A percentile compares a stretch with the other conserved stretches of the same genome.
Conservation (phyloP, 768 basidiomycete genomes). For the Tubosaeta brunneosetosa region DNA sequence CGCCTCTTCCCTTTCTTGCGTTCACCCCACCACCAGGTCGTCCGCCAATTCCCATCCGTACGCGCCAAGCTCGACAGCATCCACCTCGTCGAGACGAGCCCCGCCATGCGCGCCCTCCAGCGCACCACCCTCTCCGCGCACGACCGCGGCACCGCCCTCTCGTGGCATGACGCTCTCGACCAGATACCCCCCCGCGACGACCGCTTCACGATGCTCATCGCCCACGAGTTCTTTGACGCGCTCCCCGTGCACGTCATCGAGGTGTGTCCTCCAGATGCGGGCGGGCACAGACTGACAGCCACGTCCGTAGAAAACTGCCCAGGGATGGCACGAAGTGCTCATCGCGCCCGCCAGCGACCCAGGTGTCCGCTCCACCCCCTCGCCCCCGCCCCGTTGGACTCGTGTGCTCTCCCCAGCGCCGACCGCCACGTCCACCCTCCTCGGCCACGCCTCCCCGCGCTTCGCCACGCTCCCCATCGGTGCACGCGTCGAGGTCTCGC, state of each 20-base stretch:
- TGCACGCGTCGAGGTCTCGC: constrained; percentile 76
- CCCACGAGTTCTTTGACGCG: constrained; percentile 98
- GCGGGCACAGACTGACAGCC: neutral
- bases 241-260: constrained; percentile 88
- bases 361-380: constrained; percentile 22
- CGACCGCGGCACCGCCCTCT: constrained; percentile 35
- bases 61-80: constrained; percentile 41
- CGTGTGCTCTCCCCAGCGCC: constrained; percentile 62
- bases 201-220: constrained; percentile 78
- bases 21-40: constrained; percentile 37
- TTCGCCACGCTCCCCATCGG: constrained; percentile 67
- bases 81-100: constrained; percentile 80
- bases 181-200: constrained; percentile 50
- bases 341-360: constrained; percentile 50
- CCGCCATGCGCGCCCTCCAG: constrained; percentile 62
- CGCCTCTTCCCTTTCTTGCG: neutral
- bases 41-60: constrained; percentile 43
- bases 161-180: constrained; percentile 74
- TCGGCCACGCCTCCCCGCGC: constrained; percentile 62
- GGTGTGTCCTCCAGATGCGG: constrained; percentile 37
- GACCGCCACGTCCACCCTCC: constrained; percentile 48
- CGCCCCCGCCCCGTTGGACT: constrained; percentile 43
- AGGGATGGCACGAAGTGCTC: constrained; percentile 85
- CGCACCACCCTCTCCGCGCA: constrained; percentile 41
- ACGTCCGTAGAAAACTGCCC: constrained; percentile 55